Base-by-base conservation (phyloP, 2,329 filamentous ascomycete genomes). In the Thelonectria blattea region DNA sequence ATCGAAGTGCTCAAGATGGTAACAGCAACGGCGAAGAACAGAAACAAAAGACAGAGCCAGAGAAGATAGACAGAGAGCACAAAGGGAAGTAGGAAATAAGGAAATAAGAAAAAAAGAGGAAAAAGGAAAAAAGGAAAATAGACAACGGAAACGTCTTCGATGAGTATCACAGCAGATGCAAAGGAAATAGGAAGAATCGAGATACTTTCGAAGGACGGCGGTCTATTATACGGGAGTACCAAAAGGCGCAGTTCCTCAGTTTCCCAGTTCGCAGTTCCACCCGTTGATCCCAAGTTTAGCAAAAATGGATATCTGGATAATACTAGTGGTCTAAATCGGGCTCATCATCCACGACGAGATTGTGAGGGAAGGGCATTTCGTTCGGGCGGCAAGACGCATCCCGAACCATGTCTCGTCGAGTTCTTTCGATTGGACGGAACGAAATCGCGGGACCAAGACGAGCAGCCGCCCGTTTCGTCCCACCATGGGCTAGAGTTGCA, bases 141-240 rank as follows among this genome's bases (percentile, higher is more conserved):
- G 52, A 64, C 58, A n/a, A 61, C 64, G 61, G 59, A 62, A 63
- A 62, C 57, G 67, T 67, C 63, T 62, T 37, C 60, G 53, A 57
- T 55, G 54, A 63, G 54, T 56, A 24, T 18, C 46, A 50, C 22
- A 50, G 47, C 49, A 61, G 56, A 70, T 69, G 58, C 57, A 58
- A 45, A 59, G 48, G 34, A 37, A 43, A 61, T 68, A 45, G 15
- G 11, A 14, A 6, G 10, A 20, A 27, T n/a, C 60, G 53, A 60
- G 15, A 55, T 63, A 61, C 55, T 61, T 60, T 60, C 49, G 39
- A 51, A n/a, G 51, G 60, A 63, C 62, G 48, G 37, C 51, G 42
- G 48, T 62, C 61, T 64, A 65, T 72, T 68, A 69, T 72, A 72
- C 27, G 8, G 8, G 27, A 30, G 27, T 71, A 72, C 66, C 56